Percentiles rank a stretch among this genome's conserved stretches.
Conservation (phyloP, 345 rosid genomes). For the Capsella bursapastoris region DNA sequence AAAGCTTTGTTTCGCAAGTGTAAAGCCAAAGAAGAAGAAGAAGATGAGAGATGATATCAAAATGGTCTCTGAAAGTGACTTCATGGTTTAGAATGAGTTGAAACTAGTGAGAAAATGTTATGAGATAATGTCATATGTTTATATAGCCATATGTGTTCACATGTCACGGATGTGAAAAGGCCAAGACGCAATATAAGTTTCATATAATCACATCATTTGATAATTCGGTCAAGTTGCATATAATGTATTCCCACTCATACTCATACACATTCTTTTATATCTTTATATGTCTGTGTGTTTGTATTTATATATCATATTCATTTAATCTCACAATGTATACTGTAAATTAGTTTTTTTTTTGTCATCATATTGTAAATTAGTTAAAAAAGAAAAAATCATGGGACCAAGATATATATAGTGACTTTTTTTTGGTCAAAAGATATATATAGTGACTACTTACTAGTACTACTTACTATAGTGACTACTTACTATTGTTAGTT, state of each 20-base stretch:
- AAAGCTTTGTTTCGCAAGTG: constrained; percentile 45
- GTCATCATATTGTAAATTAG: no score
- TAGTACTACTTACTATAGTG: neutral
- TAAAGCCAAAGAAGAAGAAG: constrained; percentile 33
- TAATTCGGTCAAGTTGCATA: constrained; percentile 38
- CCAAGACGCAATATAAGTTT: constrained; percentile 31
- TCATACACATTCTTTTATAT: neutral
- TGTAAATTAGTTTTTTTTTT: no score
- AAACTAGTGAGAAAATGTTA: constrained; percentile 26
- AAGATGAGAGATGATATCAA: constrained; percentile 32
- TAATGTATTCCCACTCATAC: constrained; percentile 32
- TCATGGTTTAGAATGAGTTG: constrained; percentile 24
- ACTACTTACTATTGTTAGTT: neutral
- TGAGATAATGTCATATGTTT: constrained; percentile 16
- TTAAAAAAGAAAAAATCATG: no score
- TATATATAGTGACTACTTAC: neutral
- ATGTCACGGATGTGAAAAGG: constrained; percentile 44
- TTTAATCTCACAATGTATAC: neutral
- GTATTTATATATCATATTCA: constrained; percentile 19
- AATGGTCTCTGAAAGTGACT: constrained; percentile 35
- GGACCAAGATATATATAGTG: neutral
- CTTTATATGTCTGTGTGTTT: neutral
- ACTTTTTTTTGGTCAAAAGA: neutral
- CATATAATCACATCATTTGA: neutral
- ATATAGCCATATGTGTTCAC: neutral